Conservation (phyloP, 2,329 filamentous ascomycete species). For the Purpureocillium takamizusanense region DNA sequence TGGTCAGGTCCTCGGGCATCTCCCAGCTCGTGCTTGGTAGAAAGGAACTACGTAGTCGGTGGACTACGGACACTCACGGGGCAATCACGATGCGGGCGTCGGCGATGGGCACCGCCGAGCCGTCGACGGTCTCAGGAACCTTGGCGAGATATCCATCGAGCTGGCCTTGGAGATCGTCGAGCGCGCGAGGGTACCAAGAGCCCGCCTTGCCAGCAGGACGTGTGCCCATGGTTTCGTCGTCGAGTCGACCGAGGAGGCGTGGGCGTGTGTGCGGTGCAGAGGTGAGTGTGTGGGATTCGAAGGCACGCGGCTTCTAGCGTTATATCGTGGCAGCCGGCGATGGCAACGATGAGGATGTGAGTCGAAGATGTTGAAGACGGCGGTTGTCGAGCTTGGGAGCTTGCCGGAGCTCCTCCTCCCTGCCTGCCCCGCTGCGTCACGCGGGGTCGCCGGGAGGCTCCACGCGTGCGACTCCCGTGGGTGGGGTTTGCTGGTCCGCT, state of each 20-base stretch:
- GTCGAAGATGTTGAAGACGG: too few relatives aligned
- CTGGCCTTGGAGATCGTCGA: conserved; percentile 51
- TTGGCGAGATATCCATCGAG: conserved; percentile 66
- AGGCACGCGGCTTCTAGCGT: too few relatives aligned
- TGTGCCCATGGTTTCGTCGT: conserved; percentile 10
- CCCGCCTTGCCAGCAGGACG: conserved; percentile 65
- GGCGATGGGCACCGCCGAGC: conserved; percentile 51
- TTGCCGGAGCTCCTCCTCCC: neutral
- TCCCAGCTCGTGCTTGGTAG: too few relatives aligned
- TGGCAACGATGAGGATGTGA: too few relatives aligned
- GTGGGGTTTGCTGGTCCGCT: too few relatives aligned
- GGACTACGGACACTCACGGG: conserved; percentile 62
- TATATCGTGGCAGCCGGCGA: too few relatives aligned
- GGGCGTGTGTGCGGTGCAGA: neutral
- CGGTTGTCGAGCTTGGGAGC: too few relatives aligned
- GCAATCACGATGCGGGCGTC: conserved; percentile 82
- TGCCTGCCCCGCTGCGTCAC: conserved; percentile 5
- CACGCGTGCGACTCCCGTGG: too few relatives aligned
- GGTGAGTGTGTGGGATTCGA: neutral
- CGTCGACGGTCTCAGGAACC: conserved; percentile 59
- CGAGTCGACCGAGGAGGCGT: neutral
- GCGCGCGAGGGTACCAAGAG: conserved; percentile 71
- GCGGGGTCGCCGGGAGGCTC: conserved; percentile 5
- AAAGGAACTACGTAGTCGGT: neutral
- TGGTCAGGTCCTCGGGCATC: neutral